Base-by-base conservation (phyloP, 2,329 filamentous ascomycete genomes). In the Calonectria hawksworthii region DNA sequence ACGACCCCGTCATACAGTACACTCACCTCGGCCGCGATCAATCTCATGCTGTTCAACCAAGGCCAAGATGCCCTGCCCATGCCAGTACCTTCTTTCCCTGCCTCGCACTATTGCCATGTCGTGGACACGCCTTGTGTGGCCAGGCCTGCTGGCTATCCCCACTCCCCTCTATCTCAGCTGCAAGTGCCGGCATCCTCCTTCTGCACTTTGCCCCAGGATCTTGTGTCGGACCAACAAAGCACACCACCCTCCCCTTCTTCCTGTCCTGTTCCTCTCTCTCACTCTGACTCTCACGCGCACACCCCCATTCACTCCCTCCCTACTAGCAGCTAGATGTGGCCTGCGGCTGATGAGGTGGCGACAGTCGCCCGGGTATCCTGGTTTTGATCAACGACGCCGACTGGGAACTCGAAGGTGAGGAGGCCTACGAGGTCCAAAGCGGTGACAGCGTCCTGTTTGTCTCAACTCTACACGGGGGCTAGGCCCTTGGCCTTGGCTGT, bases 301-400 rank as follows among this genome's bases (percentile, higher is more conserved):
- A 51, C 73, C 32, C 70, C 65, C 54, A 41, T 70, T 54, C 50
- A 61, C 54, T 54, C 34, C 66, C 63, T 73, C 54, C 54, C 30
- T 51, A 44, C 68, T 44, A 54, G 56, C 61, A 36, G 38, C 70
- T 34, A 63, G 38, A 72, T 75, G 64, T 74, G 74, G 68, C 59
- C 64, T 73, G 75, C 70, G 65, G 78, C 83, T 83, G 74, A 80
- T 79, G 56, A 68, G 30, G 74, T 80, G 83, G 68, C 81, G 78
- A 75, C 79, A 99, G 96, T 75, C 96, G 97, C 68, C 97, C 97
- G 7, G 97, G 97, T 3, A 98, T 99, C 84, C 91, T 99, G 54
- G 96, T 98, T 34, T 90, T 99, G 72, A 98, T 99, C 85, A 99
- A 99, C 83, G 97, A 99, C 81, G 95, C 96, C 32, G 97, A 99